Evolutionary conservation across 2,329 filamentous ascomycete species (phyloP).

Genomic region (Dendryphion nanum): DNA sequence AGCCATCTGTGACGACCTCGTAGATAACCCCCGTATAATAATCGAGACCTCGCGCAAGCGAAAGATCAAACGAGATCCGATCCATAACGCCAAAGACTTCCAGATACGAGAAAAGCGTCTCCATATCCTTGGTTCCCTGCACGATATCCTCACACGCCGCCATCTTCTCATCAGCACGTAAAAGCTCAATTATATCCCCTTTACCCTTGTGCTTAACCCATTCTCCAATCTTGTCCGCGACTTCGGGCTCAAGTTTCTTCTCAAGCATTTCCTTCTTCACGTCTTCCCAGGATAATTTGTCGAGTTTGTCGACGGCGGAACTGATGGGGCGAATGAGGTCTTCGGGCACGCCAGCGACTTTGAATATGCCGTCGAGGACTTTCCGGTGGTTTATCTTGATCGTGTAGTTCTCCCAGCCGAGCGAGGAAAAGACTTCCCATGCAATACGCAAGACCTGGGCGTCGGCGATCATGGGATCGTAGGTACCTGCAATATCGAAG

Average conservation of each 20-base stretch:
- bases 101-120: slow-evolving; percentile 76
- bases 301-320: slow-evolving; percentile 91
- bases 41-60: slow-evolving; percentile 85
- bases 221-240: slow-evolving; percentile 84
- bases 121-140: slow-evolving; percentile 78
- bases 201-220: slow-evolving; percentile 78
- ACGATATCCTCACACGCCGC: slow-evolving; percentile 72
- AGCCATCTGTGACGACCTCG: slow-evolving; percentile 82
- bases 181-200: slow-evolving; percentile 68
- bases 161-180: slow-evolving; percentile 67
- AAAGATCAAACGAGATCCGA: slow-evolving; percentile 83
- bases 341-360: slow-evolving; percentile 82
- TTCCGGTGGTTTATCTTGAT: slow-evolving; percentile 97
- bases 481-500: slow-evolving; percentile 84
- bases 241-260: slow-evolving; percentile 73
- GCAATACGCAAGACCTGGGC: slow-evolving; percentile 83
- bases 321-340: slow-evolving; percentile 88
- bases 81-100: slow-evolving; percentile 72
- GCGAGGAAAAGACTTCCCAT: slow-evolving; percentile 77
- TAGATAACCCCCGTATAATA: slow-evolving; percentile 92
- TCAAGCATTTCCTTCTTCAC: slow-evolving; percentile 92
- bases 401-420: slow-evolving; percentile 74
- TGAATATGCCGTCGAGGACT: slow-evolving; percentile 88
- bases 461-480: slow-evolving; percentile 87
- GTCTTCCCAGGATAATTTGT: slow-evolving; percentile 84